These are phyloP conservation scores for Aureobasidium sp. DNA, from an alignment of 2,329 filamentous ascomycete species.

Conservation along the genomic window DNA sequence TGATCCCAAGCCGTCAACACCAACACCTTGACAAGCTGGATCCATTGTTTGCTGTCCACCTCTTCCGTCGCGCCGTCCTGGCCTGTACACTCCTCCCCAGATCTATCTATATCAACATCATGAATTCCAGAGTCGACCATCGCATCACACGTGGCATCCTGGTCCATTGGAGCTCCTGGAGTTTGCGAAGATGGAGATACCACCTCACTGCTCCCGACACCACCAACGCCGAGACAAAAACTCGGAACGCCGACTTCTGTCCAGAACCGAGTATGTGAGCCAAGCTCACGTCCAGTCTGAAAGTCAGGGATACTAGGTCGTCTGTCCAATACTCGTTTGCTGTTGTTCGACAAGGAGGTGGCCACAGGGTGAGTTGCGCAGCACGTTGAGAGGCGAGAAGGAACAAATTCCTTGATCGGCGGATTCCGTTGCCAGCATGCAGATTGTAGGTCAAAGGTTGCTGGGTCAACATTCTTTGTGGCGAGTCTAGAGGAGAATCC, in stretches of 20 bases:
- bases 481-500: not conserved
- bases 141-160: not conserved
- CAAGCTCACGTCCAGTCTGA: not conserved
- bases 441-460: not conserved
- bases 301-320: not conserved
- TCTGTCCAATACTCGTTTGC: not conserved
- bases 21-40: constrained; percentile 8
- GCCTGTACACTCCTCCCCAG: not conserved
- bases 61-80: not conserved
- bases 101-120: not conserved
- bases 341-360: not conserved
- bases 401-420: not conserved
- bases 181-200: not conserved
- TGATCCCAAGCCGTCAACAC: constrained; percentile 10
- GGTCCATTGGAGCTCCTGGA: not conserved
- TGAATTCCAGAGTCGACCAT: not conserved
- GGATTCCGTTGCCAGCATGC: not conserved
- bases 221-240: not conserved
- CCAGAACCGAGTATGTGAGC: not conserved
- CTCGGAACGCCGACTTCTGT: not conserved
- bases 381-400: not conserved
- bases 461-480: not conserved
- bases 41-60: not conserved
- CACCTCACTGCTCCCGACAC: not conserved
- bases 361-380: not conserved